Conservation (phyloP, 2,329 filamentous ascomycete species). For the Trichoderma harzianum region DNA sequence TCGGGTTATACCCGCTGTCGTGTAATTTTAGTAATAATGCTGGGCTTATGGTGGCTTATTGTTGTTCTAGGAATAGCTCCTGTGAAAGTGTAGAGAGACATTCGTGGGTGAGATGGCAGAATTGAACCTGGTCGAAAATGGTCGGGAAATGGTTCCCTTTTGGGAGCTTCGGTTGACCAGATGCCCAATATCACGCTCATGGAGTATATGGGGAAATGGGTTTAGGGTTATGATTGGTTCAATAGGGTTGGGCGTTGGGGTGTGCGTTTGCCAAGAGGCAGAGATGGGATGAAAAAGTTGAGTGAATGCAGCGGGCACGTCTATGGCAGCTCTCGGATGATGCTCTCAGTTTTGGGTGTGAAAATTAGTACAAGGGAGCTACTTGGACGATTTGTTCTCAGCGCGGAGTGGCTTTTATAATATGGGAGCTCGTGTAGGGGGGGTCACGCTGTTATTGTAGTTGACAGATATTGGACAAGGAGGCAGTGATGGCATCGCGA, state of each 20-base stretch:
- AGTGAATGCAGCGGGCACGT: not conserved
- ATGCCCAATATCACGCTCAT: not conserved
- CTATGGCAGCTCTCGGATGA: not conserved
- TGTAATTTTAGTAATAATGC: not conserved
- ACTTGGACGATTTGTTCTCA: not conserved
- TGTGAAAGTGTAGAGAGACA: not conserved
- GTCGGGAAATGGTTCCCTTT: not conserved
- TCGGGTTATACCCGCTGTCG: not conserved
- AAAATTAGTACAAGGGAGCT: not conserved
- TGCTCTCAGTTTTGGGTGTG: not conserved
- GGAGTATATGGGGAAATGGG: not conserved
- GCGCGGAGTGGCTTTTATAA: not conserved
- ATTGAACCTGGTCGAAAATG: not conserved
- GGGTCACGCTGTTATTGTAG: not conserved
- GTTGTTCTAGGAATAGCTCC: not conserved
- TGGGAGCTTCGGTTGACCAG: not conserved
- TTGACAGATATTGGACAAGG: not conserved
- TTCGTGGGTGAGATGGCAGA: not conserved
- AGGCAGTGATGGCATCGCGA: not conserved
- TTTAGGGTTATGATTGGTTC: not conserved
- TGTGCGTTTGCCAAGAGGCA: not conserved
- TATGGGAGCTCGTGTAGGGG: not conserved
- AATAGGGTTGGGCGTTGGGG: not conserved
- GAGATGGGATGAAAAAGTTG: not conserved
- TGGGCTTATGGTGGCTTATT: not conserved